These are phyloP conservation scores for Boletus edulis DNA, from an alignment of 768 basidiomycete genomes.

Conservation along the genomic window DNA sequence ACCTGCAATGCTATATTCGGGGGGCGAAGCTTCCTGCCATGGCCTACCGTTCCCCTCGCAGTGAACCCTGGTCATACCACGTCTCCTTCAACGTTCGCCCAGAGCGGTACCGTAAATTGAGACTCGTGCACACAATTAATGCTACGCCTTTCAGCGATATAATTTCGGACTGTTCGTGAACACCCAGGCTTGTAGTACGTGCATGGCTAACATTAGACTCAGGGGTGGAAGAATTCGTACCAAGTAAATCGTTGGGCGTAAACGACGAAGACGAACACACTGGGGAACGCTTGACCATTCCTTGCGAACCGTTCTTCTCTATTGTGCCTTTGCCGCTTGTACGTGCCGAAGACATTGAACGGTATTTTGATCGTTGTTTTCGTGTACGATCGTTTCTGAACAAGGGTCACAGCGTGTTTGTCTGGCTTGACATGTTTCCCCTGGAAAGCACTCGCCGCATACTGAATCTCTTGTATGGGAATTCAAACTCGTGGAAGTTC, in stretches of 20 bases:
- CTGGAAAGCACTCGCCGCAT: slow-evolving; percentile 48
- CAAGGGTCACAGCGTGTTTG: slow-evolving; percentile 35
- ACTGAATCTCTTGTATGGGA: slow-evolving; percentile 32
- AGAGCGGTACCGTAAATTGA: slow-evolving; percentile 51
- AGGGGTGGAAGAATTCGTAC: slow-evolving; percentile 42
- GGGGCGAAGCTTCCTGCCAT: slow-evolving; percentile 46
- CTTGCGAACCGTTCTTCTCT: slow-evolving; percentile 39
- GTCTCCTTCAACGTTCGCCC: slow-evolving; percentile 39
- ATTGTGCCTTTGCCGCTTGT: slow-evolving; percentile 34
- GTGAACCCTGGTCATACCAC: slow-evolving; percentile 21
- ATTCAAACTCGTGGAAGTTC: slow-evolving; percentile 31
- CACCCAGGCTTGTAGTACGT: neutral
- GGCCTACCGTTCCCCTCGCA: slow-evolving; percentile 34
- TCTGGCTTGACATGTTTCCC: slow-evolving; percentile 52
- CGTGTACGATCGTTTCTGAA: neutral
- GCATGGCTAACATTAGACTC: slow-evolving; percentile 5
- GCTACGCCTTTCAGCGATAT: slow-evolving; percentile 30
- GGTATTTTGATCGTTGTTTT: slow-evolving; percentile 29
- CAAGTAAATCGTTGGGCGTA: slow-evolving; percentile 33
- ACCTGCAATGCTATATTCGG: slow-evolving; percentile 47
- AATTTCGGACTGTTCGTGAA: slow-evolving; percentile 39
- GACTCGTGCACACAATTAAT: slow-evolving; percentile 40
- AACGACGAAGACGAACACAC: slow-evolving; percentile 39
- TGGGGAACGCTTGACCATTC: slow-evolving; percentile 43
- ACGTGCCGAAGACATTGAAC: slow-evolving; percentile 40